Base-by-base conservation (phyloP, 169 alveolate genomes). In the Besnoitia besnoiti region DNA sequence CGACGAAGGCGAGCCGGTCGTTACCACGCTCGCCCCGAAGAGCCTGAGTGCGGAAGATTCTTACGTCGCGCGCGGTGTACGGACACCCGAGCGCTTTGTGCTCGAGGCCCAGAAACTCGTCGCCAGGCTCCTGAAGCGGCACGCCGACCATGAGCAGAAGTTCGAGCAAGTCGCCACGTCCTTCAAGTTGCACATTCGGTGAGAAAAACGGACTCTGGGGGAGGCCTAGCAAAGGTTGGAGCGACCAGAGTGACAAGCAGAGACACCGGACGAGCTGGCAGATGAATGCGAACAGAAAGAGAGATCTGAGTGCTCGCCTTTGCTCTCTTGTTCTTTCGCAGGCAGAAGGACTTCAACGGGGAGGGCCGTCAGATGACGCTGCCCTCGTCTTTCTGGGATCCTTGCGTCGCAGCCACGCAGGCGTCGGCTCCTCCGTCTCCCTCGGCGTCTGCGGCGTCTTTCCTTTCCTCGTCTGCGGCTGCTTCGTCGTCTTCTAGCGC, bases 21-120 rank as follows among this genome's bases (percentile, higher is more conserved):
- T n/a, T 2, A 42, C 77, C 39, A 85, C 91, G 50, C 4, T 14
- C 37, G 80, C 91, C 10, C 80, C 80, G 37, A 85, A 85, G 80
- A 85, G 76, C 33, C 50, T 85, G 35, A 85, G 76, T 39, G 91
- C 46, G 7, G 91, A 85, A 33, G 91, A 85, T 19, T 85, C 91
- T 40, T 85, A 85, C 42, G 91, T 55, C 4, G 82, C 51, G 16
- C 91, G 91, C n/a, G 76, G 76, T 50, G 67, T 85, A 0, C 50
- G 77, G 30, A 51, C 91, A 16, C 67, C 49, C 35, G 46, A 55
- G 39, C 67, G 39, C 30, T 39, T 85, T 4, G 44, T 39, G 80
- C 40, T 7, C 8, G 82, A 85, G 67, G 44, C 51, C 19, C 14
- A 85, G 61, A 14, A 35, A 42, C 91, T 85, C 47, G 46, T 85